Conservation (phyloP, 257 asterid species). For the Nicotiana tomentosiformis region DNA sequence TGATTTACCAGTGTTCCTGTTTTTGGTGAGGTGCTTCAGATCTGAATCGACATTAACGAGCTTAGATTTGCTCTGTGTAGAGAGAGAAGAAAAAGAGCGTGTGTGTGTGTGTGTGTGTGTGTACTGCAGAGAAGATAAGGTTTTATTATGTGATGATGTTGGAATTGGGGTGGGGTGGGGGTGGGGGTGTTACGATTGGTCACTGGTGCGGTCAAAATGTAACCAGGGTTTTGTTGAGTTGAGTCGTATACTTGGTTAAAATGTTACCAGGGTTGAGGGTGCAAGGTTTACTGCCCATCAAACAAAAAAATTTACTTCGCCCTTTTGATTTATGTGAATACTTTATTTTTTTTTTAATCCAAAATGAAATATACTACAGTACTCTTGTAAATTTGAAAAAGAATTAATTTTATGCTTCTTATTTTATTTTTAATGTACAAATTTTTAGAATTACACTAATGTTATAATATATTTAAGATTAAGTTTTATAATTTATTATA, state of each 20-base stretch:
- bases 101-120: conserved; percentile 10
- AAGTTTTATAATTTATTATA: too few relatives aligned
- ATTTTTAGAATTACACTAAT: too few relatives aligned
- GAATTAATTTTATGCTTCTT: too few relatives aligned
- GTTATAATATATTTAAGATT: too few relatives aligned
- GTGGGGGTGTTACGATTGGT: neutral
- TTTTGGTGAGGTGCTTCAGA: conserved; percentile 8
- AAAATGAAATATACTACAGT: too few relatives aligned
- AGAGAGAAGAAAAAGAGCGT: conserved; percentile 9
- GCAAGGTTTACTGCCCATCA: neutral
- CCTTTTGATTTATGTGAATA: too few relatives aligned
- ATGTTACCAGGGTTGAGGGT: neutral
- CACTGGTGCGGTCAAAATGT: conserved; percentile 14
- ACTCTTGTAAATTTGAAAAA: too few relatives aligned
- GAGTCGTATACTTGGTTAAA: neutral
- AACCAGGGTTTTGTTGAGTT: conserved; percentile 27
- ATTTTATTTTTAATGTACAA: too few relatives aligned
- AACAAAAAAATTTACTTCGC: neutral
- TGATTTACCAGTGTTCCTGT: neutral
- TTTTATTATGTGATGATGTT: conserved; percentile 32
- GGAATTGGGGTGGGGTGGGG: conserved; percentile 21
- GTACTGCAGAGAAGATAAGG: conserved; percentile 66
- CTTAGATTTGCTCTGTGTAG: conserved; percentile 24
- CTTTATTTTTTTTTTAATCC: too few relatives aligned
- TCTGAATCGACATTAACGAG: conserved; percentile 35